phyloP scores from a whole-genome alignment of 495 filamentous ascomycete genomes.

The Penicillium dipodomyicola region DNA sequence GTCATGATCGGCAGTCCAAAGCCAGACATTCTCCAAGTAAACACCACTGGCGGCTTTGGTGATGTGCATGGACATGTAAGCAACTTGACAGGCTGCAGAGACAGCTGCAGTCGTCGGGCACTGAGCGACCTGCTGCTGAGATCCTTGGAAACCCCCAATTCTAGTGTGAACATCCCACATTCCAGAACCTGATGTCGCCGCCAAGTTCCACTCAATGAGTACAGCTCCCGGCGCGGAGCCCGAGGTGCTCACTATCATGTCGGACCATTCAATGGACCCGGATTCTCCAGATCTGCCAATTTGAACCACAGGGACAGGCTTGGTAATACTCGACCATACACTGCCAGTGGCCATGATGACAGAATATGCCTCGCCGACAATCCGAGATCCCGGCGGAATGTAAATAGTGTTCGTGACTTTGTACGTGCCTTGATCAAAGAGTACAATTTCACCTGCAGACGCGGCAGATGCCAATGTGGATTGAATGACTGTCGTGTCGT shows the following conservation, averaged over 20 bases:
- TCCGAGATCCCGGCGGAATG: slow-evolving; percentile 42
- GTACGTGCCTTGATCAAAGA: slow-evolving; percentile 50
- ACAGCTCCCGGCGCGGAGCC: slow-evolving; percentile 63
- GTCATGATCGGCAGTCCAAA: slow-evolving; percentile 75
- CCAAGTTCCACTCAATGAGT: slow-evolving; percentile 73
- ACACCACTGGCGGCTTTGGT: slow-evolving; percentile 47
- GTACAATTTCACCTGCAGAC: slow-evolving; percentile 43
- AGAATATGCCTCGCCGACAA: slow-evolving; percentile 57
- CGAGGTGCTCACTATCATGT: slow-evolving; percentile 60
- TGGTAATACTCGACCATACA: slow-evolving; percentile 57
- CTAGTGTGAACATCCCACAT: slow-evolving; percentile 61
- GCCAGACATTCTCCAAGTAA: slow-evolving; percentile 68
- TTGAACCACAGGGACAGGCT: slow-evolving; percentile 61
- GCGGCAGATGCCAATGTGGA: slow-evolving; percentile 41
- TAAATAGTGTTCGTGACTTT: slow-evolving; percentile 46
- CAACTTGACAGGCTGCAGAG: slow-evolving; percentile 55
- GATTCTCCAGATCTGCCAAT: slow-evolving; percentile 56
- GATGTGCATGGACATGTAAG: slow-evolving; percentile 67
- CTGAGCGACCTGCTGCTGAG: slow-evolving; percentile 46
- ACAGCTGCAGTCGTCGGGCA: slow-evolving; percentile 44
- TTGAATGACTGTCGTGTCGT: slow-evolving; percentile 59
- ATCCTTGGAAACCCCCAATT: slow-evolving; percentile 56
- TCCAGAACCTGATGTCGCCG: slow-evolving; percentile 43
- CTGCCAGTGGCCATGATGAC: slow-evolving; percentile 63
- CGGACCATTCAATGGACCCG: slow-evolving; percentile 57